These are phyloP conservation scores for Brassica rapa DNA, from an alignment of 345 rosid species.

Conservation along the genomic window DNA sequence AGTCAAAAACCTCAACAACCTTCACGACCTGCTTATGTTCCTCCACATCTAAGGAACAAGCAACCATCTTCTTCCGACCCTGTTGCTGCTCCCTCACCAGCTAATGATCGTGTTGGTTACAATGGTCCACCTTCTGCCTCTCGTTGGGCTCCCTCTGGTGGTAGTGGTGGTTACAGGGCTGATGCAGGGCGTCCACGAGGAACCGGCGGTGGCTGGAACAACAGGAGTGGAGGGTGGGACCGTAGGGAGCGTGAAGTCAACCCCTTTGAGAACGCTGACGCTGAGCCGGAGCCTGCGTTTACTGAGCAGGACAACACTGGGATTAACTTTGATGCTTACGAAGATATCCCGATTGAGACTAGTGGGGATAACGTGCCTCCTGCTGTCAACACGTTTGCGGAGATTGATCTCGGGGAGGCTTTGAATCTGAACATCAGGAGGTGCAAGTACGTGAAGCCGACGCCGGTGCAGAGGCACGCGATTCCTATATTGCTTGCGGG, in stretches of 20 bases:
- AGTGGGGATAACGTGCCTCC: constrained; percentile 97
- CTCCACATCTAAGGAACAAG: constrained; percentile 88
- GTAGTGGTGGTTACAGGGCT: constrained; percentile 39
- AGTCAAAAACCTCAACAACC: constrained; percentile 45
- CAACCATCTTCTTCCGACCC: constrained; percentile 50
- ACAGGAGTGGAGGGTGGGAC: constrained; percentile 78
- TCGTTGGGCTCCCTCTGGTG: constrained; percentile 54
- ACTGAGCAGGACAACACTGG: constrained; percentile 71
- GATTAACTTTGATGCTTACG: constrained; percentile 94
- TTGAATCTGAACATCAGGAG: constrained; percentile 76
- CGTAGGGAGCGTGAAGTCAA: constrained; percentile 85
- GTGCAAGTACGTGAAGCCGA: constrained; percentile 97
- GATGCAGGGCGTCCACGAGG: constrained; percentile 44
- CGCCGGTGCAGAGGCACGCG: constrained; percentile 92
- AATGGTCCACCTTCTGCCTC: constrained; percentile 57
- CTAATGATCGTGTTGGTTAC: constrained; percentile 42
- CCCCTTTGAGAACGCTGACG: constrained; percentile 74
- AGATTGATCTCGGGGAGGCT: constrained; percentile 89
- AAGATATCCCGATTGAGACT: constrained; percentile 95
- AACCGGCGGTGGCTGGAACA: constrained; percentile 58
- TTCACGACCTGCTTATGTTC: constrained; percentile 61
- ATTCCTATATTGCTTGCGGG: constrained; percentile 85
- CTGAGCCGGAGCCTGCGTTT: constrained; percentile 47
- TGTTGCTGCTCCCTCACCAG: constrained; percentile 39
- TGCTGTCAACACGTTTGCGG: constrained; percentile 86